Base-by-base conservation (phyloP, 805 yeast genomes). In the Middelhovenomyces tepae region DNA sequence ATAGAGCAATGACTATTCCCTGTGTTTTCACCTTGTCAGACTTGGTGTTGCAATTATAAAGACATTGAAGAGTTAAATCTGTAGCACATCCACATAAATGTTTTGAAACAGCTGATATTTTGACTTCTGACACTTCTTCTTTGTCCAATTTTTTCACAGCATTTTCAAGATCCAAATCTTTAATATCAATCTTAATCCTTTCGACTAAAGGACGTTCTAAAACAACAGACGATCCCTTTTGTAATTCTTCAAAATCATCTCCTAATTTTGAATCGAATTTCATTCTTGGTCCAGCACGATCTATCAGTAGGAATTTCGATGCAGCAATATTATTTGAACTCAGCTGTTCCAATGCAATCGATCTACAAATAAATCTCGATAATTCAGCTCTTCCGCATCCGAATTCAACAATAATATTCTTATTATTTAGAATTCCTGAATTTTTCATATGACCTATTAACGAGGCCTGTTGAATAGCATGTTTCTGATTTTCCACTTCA, bases 1-100 rank as follows among this genome's bases (percentile, higher is more conserved):
- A 86, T 84, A 87, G 78, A 16, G 96, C 96, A 20, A 86, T 83
- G 18, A 82, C 57, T 41, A 81, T 56, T 0, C 91, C 93, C 3
- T 53, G 30, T 74, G 17, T 20, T 10, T n/a, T 20, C n/a, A 19
- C 37, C 15, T 16, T 32, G 7, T 27, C 35, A 18, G 38, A 30
- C 5, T 18, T 16, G 14, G 19, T 28, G 10, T 26, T 14, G 38
- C 56, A 54, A 26, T 69, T 68, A 28, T 65, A 39, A 2, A 85
- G 52, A 56, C 85, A 78, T 44, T 74, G 65, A 16, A 87, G 55
- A 0, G 95, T 80, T 31, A 86, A 60, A 53, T 86, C 96, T 0
- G 95, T 87, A 1, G 96, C 96, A 3, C 81, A 93, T 4, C 96
- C 96, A 57, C 96, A 86, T 22, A 87, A 58, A 58, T 86, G 96